phyloP scores from a whole-genome alignment of 768 basidiomycete genomes.

The Hebeloma cylindrosporum region DNA sequence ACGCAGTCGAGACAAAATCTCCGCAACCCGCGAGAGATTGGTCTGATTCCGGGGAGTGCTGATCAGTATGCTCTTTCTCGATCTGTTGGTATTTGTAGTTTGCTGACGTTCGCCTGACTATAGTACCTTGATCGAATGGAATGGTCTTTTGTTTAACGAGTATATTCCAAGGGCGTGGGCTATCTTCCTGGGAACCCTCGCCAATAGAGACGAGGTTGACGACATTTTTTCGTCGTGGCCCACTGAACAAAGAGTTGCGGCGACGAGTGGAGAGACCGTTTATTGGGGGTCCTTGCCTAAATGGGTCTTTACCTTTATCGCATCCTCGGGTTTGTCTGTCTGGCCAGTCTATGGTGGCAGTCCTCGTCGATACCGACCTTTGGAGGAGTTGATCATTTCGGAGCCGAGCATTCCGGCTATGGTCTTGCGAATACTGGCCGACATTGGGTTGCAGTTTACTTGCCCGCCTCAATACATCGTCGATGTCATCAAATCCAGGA shows the following conservation, averaged over 20 bases:
- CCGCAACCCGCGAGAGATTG: slow-evolving; percentile 40
- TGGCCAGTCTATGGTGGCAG: slow-evolving; percentile 37
- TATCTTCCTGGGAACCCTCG: slow-evolving; percentile 31
- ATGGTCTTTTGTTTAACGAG: slow-evolving; percentile 41
- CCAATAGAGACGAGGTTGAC: slow-evolving; percentile 17
- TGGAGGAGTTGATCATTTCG: slow-evolving; percentile 29
- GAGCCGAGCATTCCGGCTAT: slow-evolving; percentile 11
- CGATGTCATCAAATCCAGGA: slow-evolving; percentile 22
- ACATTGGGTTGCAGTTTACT: slow-evolving; percentile 34
- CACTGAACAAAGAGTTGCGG: slow-evolving; percentile 23
- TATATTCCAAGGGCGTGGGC: slow-evolving; percentile 49
- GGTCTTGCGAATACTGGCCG: slow-evolving; percentile 30
- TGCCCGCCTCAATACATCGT: slow-evolving; percentile 37
- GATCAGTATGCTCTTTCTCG: slow-evolving; percentile 37
- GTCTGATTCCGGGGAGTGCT: slow-evolving; percentile 35
- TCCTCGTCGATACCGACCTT: slow-evolving; percentile 10
- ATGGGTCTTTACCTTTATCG: slow-evolving; percentile 28
- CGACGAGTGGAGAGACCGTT: slow-evolving; percentile 37
- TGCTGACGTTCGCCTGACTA: background rate
- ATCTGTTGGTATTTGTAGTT: background rate
- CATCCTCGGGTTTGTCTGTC: slow-evolving; percentile 25
- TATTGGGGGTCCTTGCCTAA: slow-evolving; percentile 39
- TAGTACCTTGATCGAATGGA: slow-evolving; percentile 51
- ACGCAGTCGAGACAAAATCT: slow-evolving; percentile 46
- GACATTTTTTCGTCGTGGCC: slow-evolving; percentile 45